These are phyloP conservation scores for Sporisorium iseilematis-ciliati DNA, from an alignment of 1,284 basidiomycete species.

Conservation along the genomic window DNA sequence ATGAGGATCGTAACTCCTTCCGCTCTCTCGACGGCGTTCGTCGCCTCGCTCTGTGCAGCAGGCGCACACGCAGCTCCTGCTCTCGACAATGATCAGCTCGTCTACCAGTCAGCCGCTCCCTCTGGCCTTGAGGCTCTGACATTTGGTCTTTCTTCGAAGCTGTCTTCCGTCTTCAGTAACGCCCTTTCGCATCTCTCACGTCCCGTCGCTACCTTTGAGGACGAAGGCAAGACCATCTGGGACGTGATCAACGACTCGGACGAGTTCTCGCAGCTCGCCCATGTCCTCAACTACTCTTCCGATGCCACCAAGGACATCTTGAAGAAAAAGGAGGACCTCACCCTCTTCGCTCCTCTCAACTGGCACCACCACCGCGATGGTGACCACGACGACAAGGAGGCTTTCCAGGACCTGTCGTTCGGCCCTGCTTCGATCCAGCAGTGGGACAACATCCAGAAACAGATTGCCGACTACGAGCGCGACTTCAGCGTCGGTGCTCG, in stretches of 20 bases:
- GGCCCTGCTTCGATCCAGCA: conserved; percentile 37
- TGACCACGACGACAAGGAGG: conserved; percentile 27
- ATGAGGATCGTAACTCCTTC: conserved; percentile 29
- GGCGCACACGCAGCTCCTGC: conserved; percentile 26
- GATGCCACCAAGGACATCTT: conserved; percentile 57
- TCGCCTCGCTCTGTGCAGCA: conserved; percentile 18
- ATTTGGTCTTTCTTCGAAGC: conserved; percentile 32
- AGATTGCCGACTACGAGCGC: conserved; percentile 41
- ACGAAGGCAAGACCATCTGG: conserved; percentile 51
- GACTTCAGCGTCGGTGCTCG: conserved; percentile 11
- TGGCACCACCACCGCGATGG: conserved; percentile 50
- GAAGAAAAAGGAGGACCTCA: conserved; percentile 46
- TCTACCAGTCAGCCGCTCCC: conserved; percentile 12
- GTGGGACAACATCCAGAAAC: conserved; percentile 40
- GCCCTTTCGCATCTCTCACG: conserved; percentile 16
- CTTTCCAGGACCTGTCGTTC: conserved; percentile 17
- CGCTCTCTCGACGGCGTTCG: conserved; percentile 13
- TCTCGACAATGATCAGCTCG: conserved; percentile 24
- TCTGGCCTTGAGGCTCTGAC: conserved; percentile 30
- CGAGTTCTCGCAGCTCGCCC: conserved; percentile 55
- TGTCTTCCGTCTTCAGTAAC: conserved; percentile 22
- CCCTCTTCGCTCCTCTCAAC: conserved; percentile 60
- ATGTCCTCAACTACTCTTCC: conserved; percentile 59
- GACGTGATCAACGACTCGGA: conserved; percentile 50
- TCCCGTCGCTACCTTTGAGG: conserved; percentile 8